Base-by-base conservation (phyloP, 805 yeast genomes). In the Saccharomycopsis malanga region DNA sequence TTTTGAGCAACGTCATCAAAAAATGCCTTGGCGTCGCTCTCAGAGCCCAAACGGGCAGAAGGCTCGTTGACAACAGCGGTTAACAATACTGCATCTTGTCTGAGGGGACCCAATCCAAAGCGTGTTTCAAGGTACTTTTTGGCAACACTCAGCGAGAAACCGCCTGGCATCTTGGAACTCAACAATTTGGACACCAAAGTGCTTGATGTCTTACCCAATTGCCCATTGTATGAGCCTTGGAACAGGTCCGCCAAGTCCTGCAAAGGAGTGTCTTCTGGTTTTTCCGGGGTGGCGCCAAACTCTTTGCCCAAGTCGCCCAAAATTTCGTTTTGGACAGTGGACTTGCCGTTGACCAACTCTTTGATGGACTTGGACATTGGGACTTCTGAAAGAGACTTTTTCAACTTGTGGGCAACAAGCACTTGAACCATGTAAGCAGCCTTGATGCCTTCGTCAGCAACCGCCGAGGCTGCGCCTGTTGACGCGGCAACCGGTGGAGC, bases 161-260 rank as follows among this genome's bases (percentile, higher is more conserved):
- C 99, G 76, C 99, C 99, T 47, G 99, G 98, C 99, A 93, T 93
- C 73, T 93, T 93, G 27, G 97, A 83, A 7, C 98, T 82, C 72
- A 89, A 82, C 62, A 93, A 74, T 69, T 97, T 83, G 52, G 95
- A 86, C 54, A 91, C 74, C 60, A 93, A 76, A 25, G 97, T 83
- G 32, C 89, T 71, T 1, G 98, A 83, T 61, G 89, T 95, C 67
- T 93, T 93, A 66, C 99, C 99, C 57, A 93, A 77, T 56, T 80
- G 76, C 57, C 98, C 98, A 57, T 70, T 65, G 73, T 87, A 93
- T 27, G 89, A 72, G 56, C 87, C 96, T 71, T 91, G 96, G 79
- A 93, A 87, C 60, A 78, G 81, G 63, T 87, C 98, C 42, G 98
- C 96, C 65, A 93, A 79, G 68, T 93, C 99, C 62, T 79, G 86